phyloP scores from a whole-genome alignment of 345 rosid genomes.

The thale cress (Arabidopsis thaliana) region TAIR10.1 NC_003071.7:5707001-5707500 shows the following conservation, averaged over 20 bases:
- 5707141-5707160: slow-evolving; percentile 83
- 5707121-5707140: slow-evolving; percentile 79
- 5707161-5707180: slow-evolving; percentile 89
- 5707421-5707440: slow-evolving; percentile 62
- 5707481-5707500: slow-evolving; percentile 58
- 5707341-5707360: slow-evolving; percentile 82
- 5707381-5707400: slow-evolving; percentile 60
- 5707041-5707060: slow-evolving; percentile 93
- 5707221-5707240: slow-evolving; percentile 49
- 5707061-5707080: slow-evolving; percentile 73
- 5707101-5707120: slow-evolving; percentile 80
- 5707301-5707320: slow-evolving; percentile 68
- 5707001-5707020: slow-evolving; percentile 83
- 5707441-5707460: slow-evolving; percentile 46
- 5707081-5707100: slow-evolving; percentile 57
- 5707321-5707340: slow-evolving; percentile 90
- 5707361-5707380: slow-evolving; percentile 82
- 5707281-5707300: slow-evolving; percentile 72
- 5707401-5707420: slow-evolving; percentile 80
- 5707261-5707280: slow-evolving; percentile 62
- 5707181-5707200: slow-evolving; percentile 69
- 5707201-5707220: slow-evolving; percentile 56
- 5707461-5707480: slow-evolving; percentile 74
- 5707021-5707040: slow-evolving; percentile 71
- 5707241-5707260: slow-evolving; percentile 59